Base-by-base conservation (phyloP, 2,329 filamentous ascomycete genomes). In the Thelonectria blattea region DNA sequence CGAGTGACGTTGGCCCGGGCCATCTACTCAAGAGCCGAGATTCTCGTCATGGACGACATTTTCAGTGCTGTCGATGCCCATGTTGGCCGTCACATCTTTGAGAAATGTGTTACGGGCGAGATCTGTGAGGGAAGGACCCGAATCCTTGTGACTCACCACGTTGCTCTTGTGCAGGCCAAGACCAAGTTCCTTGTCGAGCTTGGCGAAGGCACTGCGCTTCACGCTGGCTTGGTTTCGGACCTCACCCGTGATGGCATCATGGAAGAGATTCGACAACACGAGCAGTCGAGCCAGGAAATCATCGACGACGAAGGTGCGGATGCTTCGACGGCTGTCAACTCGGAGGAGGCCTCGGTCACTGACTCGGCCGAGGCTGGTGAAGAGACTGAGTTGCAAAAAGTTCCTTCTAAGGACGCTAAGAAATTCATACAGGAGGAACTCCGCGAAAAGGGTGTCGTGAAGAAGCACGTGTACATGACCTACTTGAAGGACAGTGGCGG, bases 61-160 rank as follows among this genome's bases (percentile, higher is more conserved):
- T 93, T 96, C 73, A 92, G 89, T 71, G 88, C 91, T 10, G 86
- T 95, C 9, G 92, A 96, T 73, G 89, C 91, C 3, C 90, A 93
- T 69, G 91, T 93, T 30, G 91, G 91, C 15, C 85, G 90, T 27
- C 89, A 92, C 68, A 88, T 94, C 50, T 92, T 91, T 65, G 90
- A 93, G 65, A 84, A 91, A 58, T 92, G 89, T 62, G 79, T 94
- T 3, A 88, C 85, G 2, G 91, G 91, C 5, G 85, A 90, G 51
- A 81, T 94, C 9, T 88, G 89, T 61, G 75, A 81, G 20, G 88
- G 86, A 0, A 80, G 92, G 56, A 95, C 92, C 2, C 80, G 91
- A 30, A 91, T 95, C 49, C 78, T 95, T 4, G 91, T 93, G 24
- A 95, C 91, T 0, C 91, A 95, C 70, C 91, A 94, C 68, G 88